Evolutionary conservation across 2,329 filamentous ascomycete species (phyloP), one percentile per base, ranked within the genome.

Genomic region (Colletotrichum sp.): DNA sequence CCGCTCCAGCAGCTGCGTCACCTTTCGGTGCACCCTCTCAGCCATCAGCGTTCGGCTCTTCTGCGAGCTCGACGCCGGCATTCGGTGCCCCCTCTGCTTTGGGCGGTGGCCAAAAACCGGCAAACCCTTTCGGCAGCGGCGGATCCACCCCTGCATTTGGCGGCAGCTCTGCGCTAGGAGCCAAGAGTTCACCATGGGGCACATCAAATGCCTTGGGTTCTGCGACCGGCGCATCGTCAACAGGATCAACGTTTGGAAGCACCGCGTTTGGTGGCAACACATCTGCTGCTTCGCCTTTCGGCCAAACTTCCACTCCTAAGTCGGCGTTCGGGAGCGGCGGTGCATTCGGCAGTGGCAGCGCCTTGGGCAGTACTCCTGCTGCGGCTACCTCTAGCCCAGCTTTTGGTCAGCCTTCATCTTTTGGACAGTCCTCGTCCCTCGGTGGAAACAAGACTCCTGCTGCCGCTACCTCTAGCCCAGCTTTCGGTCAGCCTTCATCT

Each of bases 161-260:
- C 12, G 83, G 86, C 16, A 79, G 87, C 14, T 84, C 88, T 3
- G 83, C 85, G 16, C 82, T 92, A 26, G 90, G 90, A 21, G 83
- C 88, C 28, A 89, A 86, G 62, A 71, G 85, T 38, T 92, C 89
- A 3, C 87, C 87, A 0, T 92, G 91, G 90, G 86, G 83, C 14
- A 76, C 83, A 36, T 43, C 65, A 10, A 69, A 43, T n/a, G 43
- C 69, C 2, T 48, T 34, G 21, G 16, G 14, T 4, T 38, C 75
- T 36, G 52, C 66, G 16, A 24, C 73, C 5, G 56, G 83, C 0
- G 82, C 82, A 18, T 12, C 69, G 32, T 59, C 73, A 30, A 36
- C 67, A 24, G 84, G 83, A 7, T 78, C 85, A 36, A 77, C 84
- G 4, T 90, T 90, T 79, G 88, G 88, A 10, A 84, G 86, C 12